Percentiles rank a stretch among this genome's conserved stretches.
phyloP scores from a whole-genome alignment of 2,329 filamentous ascomycete genomes.

The Neodidymelliopsis sp. region DNA sequence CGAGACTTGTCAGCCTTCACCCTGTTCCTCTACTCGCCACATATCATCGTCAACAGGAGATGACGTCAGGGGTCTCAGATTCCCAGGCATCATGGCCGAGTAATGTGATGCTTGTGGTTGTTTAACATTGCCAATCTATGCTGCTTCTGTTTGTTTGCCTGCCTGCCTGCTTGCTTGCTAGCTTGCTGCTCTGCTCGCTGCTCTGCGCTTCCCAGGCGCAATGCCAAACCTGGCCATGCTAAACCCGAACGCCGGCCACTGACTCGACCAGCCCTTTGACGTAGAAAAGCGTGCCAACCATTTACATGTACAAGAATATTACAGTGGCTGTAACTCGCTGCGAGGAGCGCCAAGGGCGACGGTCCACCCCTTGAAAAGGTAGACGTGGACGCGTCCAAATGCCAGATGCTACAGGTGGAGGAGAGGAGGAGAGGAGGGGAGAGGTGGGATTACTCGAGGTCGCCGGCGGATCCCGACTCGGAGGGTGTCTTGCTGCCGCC shows the following conservation, averaged over 20 bases:
- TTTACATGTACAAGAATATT: conserved; percentile 49
- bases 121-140: conserved; percentile 37
- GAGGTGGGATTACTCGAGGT: conserved; percentile 39
- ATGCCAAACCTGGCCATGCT: conserved; percentile 16
- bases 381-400: conserved; percentile 21
- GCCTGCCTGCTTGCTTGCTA: no score
- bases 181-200: neutral
- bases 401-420: conserved; percentile 14
- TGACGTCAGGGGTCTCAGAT: conserved; percentile 28
- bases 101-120: conserved; percentile 2
- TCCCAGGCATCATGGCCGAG: no score
- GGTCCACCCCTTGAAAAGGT: neutral
- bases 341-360: conserved; percentile 18
- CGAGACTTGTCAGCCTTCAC: no score
- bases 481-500: conserved; percentile 48
- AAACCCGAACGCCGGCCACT: conserved; percentile 39
- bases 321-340: conserved; percentile 36
- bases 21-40: no score
- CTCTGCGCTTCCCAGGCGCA: conserved; percentile 23
- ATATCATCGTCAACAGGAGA: neutral
- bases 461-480: conserved; percentile 44
- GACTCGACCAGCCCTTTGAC: conserved; percentile 26
- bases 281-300: conserved; percentile 25
- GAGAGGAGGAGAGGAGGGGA: neutral
- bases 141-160: no score